Conservation (phyloP, 2,329 filamentous ascomycete genomes). For the Paraconiothyrium brasiliense region DNA sequence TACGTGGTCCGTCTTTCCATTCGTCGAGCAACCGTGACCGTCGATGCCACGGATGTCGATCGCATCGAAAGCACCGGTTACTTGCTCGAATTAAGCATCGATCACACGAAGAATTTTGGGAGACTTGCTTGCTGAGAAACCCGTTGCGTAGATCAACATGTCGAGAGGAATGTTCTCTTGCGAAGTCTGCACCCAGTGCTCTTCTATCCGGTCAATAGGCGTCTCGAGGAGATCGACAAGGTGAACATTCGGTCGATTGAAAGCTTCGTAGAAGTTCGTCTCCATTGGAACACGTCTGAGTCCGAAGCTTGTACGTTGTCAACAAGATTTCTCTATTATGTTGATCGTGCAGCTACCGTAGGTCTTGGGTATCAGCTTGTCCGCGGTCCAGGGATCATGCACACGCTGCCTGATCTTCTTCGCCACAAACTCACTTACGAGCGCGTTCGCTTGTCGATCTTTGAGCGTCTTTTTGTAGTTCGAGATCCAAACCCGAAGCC, state of each 20-base stretch:
- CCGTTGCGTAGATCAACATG: slow-evolving; percentile 59
- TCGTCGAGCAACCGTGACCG: slow-evolving; percentile 32
- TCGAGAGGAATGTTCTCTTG: slow-evolving; percentile 62
- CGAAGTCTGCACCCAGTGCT: slow-evolving; percentile 58
- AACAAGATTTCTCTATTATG: too few relatives aligned
- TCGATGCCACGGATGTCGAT: slow-evolving; percentile 46
- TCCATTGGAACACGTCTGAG: slow-evolving; percentile 34
- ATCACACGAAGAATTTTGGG: too few relatives aligned
- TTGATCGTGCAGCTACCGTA: slow-evolving; percentile 13
- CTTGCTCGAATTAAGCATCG: slow-evolving; percentile 46
- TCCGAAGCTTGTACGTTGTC: slow-evolving; percentile 22
- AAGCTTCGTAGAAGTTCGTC: slow-evolving; percentile 50
- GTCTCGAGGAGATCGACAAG: slow-evolving; percentile 55
- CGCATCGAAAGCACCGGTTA: slow-evolving; percentile 48
- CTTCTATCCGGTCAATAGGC: slow-evolving; percentile 57
- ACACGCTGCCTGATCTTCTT: background rate
- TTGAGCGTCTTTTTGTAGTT: too few relatives aligned
- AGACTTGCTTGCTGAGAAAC: slow-evolving; percentile 19
- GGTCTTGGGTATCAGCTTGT: slow-evolving; percentile 52
- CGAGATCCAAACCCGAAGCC: too few relatives aligned
- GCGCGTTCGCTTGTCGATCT: too few relatives aligned
- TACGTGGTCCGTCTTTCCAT: slow-evolving; percentile 29
- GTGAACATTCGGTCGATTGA: slow-evolving; percentile 57
- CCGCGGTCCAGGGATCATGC: slow-evolving; percentile 43
- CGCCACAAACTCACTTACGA: slow-evolving; percentile 15